Conservation (phyloP, 2,329 filamentous ascomycete genomes). For the Xylaria sp. region DNA sequence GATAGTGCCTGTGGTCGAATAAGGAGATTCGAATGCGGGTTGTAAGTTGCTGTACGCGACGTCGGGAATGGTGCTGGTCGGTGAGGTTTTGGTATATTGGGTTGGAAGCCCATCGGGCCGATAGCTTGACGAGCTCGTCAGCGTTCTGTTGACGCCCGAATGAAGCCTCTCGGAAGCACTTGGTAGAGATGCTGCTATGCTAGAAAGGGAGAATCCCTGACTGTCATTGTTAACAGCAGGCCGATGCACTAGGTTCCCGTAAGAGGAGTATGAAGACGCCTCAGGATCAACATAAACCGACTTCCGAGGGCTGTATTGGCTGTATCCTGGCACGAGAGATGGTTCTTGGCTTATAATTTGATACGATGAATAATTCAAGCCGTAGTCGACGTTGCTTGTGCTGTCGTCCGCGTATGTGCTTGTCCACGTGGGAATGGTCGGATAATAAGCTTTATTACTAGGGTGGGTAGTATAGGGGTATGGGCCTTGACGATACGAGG, state of each 20-base stretch:
- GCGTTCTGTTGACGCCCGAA: conserved; percentile 50
- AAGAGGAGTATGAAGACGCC: conserved; percentile 47
- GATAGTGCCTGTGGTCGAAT: conserved; percentile 37
- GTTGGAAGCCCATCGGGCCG: conserved; percentile 44
- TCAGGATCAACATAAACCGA: conserved; percentile 54
- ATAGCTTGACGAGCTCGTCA: conserved; percentile 49
- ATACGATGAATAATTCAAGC: conserved; percentile 50
- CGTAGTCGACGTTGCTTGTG: conserved; percentile 48
- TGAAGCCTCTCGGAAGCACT: conserved; percentile 50
- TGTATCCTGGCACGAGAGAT: conserved; percentile 49
- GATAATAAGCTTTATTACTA: conserved; percentile 50
- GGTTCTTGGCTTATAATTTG: conserved; percentile 52
- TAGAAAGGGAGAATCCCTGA: conserved; percentile 55
- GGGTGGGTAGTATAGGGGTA: conserved; percentile 48
- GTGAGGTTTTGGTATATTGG: conserved; percentile 42
- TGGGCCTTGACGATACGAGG: conserved; percentile 50
- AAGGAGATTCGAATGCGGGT: conserved; percentile 43
- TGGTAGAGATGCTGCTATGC: conserved; percentile 56
- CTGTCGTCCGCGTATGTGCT: conserved; percentile 52
- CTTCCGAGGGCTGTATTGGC: conserved; percentile 47
- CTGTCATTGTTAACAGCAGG: conserved; percentile 49
- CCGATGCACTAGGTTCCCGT: conserved; percentile 53
- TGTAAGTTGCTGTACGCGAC: conserved; percentile 47
- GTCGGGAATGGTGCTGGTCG: conserved; percentile 41
- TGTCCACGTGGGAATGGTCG: conserved; percentile 51